phyloP scores from a whole-genome alignment of 495 filamentous ascomycete species.

The Xanthoparmelia taractica region DNA sequence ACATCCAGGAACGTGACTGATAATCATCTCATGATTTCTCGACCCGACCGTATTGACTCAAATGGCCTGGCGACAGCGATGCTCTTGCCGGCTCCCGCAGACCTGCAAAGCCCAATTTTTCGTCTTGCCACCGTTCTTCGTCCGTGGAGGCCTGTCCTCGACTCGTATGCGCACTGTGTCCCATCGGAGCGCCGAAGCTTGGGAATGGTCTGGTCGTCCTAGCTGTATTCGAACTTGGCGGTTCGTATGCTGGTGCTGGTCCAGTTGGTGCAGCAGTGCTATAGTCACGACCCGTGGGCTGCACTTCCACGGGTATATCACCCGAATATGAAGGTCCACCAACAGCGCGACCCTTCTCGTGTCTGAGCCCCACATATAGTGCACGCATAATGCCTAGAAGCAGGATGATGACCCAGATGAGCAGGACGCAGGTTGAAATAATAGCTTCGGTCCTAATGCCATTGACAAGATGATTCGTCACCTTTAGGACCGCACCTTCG shows the following conservation, averaged over 20 bases:
- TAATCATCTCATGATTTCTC: constrained; percentile 15
- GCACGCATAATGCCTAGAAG: constrained; percentile 65
- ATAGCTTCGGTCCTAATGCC: constrained; percentile 66
- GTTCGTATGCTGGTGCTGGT: constrained; percentile 27
- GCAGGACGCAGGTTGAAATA: constrained; percentile 61
- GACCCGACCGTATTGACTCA: constrained; percentile 17
- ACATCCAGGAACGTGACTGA: background rate
- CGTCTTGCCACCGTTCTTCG: constrained; percentile 30
- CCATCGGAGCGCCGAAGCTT: constrained; percentile 10
- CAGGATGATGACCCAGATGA: constrained; percentile 67
- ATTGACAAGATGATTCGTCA: constrained; percentile 53
- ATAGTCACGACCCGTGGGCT: constrained; percentile 9
- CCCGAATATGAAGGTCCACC: constrained; percentile 38
- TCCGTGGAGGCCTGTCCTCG: background rate
- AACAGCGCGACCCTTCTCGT: constrained; percentile 40
- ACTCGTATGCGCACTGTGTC: constrained; percentile 6
- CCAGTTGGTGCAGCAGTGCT: constrained; percentile 10
- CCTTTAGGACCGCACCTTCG: constrained; percentile 59
- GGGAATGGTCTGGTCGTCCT: background rate
- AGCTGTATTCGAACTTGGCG: constrained; percentile 12
- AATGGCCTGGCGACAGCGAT: constrained; percentile 4
- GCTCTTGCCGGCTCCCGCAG: constrained; percentile 27
- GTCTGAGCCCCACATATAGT: constrained; percentile 40
- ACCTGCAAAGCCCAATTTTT: constrained; percentile 44
- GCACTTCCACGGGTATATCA: constrained; percentile 23